A percentile compares a stretch with the other conserved stretches of the same genome.
These are phyloP conservation scores for Diplodia sapinea DNA, from an alignment of 2,329 filamentous ascomycete genomes.

Conservation along the genomic window DNA sequence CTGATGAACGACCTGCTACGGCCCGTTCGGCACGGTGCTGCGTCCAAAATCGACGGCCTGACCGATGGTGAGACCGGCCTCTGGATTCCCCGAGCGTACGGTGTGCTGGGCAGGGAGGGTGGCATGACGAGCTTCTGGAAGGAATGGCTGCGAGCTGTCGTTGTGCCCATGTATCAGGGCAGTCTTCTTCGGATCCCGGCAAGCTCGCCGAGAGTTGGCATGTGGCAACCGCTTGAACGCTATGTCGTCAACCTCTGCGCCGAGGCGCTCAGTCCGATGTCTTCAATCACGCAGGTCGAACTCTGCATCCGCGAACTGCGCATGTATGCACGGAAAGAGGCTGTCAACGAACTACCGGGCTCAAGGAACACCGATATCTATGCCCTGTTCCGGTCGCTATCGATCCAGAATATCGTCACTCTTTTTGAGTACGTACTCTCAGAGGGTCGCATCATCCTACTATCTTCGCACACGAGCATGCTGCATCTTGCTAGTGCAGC, in stretches of 20 bases:
- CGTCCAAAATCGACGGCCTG: slow-evolving; percentile 94
- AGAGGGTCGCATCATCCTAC: slow-evolving; percentile 92
- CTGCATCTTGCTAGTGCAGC: slow-evolving; percentile 89
- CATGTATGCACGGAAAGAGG: slow-evolving; percentile 91
- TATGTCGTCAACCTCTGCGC: slow-evolving; percentile 98
- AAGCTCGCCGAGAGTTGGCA: slow-evolving; percentile 86
- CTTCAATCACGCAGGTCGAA: slow-evolving; percentile 95
- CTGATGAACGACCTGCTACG: slow-evolving; percentile 96
- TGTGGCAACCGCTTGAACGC: slow-evolving; percentile 95
- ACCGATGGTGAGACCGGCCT: slow-evolving; percentile 94
- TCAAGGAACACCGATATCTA: slow-evolving; percentile 92
- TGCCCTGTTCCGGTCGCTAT: slow-evolving; percentile 86
- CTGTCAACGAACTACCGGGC: slow-evolving; percentile 88
- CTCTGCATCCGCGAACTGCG: slow-evolving; percentile 86
- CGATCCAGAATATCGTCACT: slow-evolving; percentile 88
- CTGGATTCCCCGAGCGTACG: slow-evolving; percentile 94
- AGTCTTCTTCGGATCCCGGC: slow-evolving; percentile 80
- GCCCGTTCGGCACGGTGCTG: slow-evolving; percentile 89
- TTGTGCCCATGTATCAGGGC: slow-evolving; percentile 96
- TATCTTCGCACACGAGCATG: slow-evolving; percentile 96
- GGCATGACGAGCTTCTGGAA: slow-evolving; percentile 94
- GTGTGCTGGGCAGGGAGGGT: slow-evolving; percentile 83
- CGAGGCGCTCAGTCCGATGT: slow-evolving; percentile 88
- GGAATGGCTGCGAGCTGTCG: slow-evolving; percentile 91
- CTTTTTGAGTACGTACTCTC: slow-evolving; percentile 92